Percentiles rank a stretch among this genome's conserved stretches.
phyloP scores from a whole-genome alignment of 2,329 filamentous ascomycete genomes.

The Hypoxylon sp. region DNA sequence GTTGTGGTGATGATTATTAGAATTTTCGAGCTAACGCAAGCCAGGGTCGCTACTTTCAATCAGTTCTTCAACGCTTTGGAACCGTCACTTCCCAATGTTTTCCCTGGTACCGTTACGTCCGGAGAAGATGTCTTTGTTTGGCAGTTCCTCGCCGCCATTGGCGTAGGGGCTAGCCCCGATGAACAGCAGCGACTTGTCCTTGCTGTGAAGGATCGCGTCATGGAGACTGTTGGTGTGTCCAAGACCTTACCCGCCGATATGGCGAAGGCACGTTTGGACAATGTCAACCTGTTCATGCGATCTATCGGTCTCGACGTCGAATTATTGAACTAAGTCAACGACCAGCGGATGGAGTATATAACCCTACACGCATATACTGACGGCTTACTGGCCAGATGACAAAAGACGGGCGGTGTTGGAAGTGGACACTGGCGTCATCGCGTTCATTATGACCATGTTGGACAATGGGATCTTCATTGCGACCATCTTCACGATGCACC shows the following conservation, averaged over 20 bases:
- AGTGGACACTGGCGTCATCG: neutral
- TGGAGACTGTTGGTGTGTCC: conserved; percentile 90
- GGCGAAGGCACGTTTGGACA: conserved; percentile 83
- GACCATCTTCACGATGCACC: neutral
- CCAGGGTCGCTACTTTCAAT: conserved; percentile 81
- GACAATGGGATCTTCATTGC: neutral
- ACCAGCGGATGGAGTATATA: neutral
- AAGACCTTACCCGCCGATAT: conserved; percentile 91
- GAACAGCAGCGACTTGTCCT: conserved; percentile 95
- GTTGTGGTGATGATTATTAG: conserved; percentile 42
- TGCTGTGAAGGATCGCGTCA: conserved; percentile 96
- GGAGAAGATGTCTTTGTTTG: conserved; percentile 97
- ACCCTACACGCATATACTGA: neutral
- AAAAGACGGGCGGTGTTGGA: neutral
- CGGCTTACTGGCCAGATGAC: neutral
- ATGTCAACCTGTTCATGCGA: conserved; percentile 98
- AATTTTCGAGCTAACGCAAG: conserved; percentile 49
- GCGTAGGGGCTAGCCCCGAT: conserved; percentile 90
- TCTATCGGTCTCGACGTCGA: conserved; percentile 99
- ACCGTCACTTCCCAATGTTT: conserved; percentile 83
- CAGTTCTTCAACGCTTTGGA: conserved; percentile 89
- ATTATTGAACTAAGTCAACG: conserved; percentile 58
- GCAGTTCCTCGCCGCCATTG: conserved; percentile 96
- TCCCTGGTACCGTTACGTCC: conserved; percentile 89
- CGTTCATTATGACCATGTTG: neutral